phyloP scores from a whole-genome alignment of 257 asterid species.

The Asclepias syriaca region DNA sequence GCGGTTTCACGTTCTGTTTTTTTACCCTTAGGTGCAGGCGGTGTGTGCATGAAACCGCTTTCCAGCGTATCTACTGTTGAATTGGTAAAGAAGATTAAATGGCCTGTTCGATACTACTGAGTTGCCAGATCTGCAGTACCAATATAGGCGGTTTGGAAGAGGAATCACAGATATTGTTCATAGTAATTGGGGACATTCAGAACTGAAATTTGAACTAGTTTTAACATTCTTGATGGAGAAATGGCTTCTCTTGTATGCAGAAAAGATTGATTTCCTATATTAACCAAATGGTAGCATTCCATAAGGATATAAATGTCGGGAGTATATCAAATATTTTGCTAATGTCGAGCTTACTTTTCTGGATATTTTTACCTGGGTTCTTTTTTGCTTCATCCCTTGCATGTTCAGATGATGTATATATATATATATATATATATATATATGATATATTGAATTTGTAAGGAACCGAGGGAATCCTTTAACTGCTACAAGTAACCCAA shows the following conservation, averaged over 20 bases:
- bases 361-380: not conserved
- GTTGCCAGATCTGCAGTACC: not conserved
- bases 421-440: too few species aligned
- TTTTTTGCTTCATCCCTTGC: too few species aligned
- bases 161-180: not conserved
- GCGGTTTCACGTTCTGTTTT: slow-evolving; percentile 8
- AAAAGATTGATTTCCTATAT: not conserved
- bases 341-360: not conserved
- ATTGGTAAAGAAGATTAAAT: slow-evolving; percentile 3
- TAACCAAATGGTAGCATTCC: not conserved
- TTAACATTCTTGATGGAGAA: not conserved
- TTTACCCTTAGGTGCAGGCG: not conserved
- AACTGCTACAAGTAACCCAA: too few species aligned
- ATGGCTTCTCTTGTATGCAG: not conserved
- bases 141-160: slow-evolving; percentile 10
- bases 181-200: not conserved
- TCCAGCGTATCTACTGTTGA: not conserved
- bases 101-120: not conserved
- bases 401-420: too few species aligned
- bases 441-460: too few species aligned
- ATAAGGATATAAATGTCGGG: not conserved
- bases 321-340: not conserved
- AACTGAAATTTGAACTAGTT: not conserved
- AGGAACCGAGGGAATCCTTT: too few species aligned
- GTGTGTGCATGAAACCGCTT: not conserved